A percentile compares a stretch with the other conserved stretches of the same genome.
Conservation (phyloP, 805 yeast species). For the Teunomyces funiuensis region DNA sequence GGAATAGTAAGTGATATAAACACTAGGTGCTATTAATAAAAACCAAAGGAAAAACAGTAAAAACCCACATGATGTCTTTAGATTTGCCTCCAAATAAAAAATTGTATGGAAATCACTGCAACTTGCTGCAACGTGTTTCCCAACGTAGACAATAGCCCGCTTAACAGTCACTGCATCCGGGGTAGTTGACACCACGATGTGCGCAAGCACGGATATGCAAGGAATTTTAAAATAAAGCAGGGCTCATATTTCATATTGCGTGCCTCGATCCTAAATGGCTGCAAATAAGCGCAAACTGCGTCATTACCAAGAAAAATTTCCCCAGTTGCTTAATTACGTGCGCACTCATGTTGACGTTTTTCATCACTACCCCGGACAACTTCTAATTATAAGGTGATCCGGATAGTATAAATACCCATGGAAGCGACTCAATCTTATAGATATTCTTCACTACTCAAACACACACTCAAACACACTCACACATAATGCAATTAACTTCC, state of each 20-base stretch:
- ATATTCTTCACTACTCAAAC: slow-evolving; percentile 1
- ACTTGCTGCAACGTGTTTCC: too few relatives aligned
- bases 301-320: neutral
- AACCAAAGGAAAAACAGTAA: too few relatives aligned
- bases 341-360: neutral
- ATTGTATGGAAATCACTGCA: too few relatives aligned
- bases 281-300: slow-evolving; percentile 2
- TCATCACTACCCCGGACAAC: neutral
- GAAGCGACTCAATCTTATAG: neutral
- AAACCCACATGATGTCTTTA: too few relatives aligned
- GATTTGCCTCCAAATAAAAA: too few relatives aligned
- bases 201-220: too few relatives aligned
- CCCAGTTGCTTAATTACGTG: slow-evolving; percentile 3
- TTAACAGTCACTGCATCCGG: too few relatives aligned
- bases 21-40: too few relatives aligned
- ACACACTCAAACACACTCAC: neutral
- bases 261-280: slow-evolving; percentile 2
- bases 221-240: neutral
- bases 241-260: too few relatives aligned
- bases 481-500: slow-evolving; percentile 14
- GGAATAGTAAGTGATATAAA: neutral
- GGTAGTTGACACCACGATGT: too few relatives aligned
- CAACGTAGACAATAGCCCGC: too few relatives aligned
- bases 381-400: slow-evolving; percentile 2
- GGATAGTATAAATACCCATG: neutral